Base-by-base conservation (phyloP, 2,329 filamentous ascomycete species). In the Beauveria caledonica region DNA sequence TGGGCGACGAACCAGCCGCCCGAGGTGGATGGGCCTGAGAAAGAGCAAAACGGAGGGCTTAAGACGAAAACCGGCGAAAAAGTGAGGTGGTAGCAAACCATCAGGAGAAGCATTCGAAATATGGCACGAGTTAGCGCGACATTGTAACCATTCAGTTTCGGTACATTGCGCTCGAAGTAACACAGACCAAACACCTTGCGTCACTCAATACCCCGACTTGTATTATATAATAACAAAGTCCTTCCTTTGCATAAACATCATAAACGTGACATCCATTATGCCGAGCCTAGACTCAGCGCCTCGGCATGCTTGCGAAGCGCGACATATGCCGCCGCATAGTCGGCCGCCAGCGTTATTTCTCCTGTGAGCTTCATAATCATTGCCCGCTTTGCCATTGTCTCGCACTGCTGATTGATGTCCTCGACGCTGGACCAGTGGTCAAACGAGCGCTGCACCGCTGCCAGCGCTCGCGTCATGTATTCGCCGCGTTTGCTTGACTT, bases 301-400 rank as follows among this genome's bases (percentile, higher is more conserved):
- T 71, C 67, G 6, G 72, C 73, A 25, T 62, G 70, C 54, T 74
- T 79, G 66, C 78, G 78, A 54, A 89, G 66, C 64, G 82, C 80
- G 46, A 87, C 70, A 70, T 88, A 90, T 64, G 80, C 82, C 2
- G 84, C 83, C 1, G 86, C 86, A 66, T 81, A 87, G 63, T 88
- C 84, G 66, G 87, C 87, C 1, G 86, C 85, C 63, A 86, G 67
- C 19, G 77, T 78, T 64, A 78, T 72, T 66, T 92, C 87, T 0
- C 87, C 89, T 8, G 83, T 79, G 51, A 87, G 76, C 71, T 86
- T 85, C 78, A 90, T 88, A 55, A 95, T 81, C 55, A 86, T 86
- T 3, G 89, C 87, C 73, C 90, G 92, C 78, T 94, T 94, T 21
- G 88, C 87, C 75, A 92, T 82, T 78, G 89, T 86, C 72, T 92